Base-by-base conservation (phyloP, 2,329 filamentous ascomycete species). In the Penicillium sp. region DNA sequence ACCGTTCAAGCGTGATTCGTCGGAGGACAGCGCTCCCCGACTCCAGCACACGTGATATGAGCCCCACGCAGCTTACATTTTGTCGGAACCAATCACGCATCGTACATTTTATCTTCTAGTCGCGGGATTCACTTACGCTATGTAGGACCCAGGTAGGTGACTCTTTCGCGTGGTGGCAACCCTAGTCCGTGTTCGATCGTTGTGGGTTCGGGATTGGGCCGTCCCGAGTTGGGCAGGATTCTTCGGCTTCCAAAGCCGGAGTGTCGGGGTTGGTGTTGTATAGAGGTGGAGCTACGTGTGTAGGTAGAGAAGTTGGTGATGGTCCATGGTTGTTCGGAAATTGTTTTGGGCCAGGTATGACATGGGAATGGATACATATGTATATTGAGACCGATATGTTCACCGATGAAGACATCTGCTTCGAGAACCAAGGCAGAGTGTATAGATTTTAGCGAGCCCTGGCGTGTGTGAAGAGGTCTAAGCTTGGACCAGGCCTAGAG, bases 11-110 rank as follows among this genome's bases (percentile, higher is more conserved):
- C 32, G 23, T 51, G 48, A 55, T 55, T 55, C 51, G 53, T 40
- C 53, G 53, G 53, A 55, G 53, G 53, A 55, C 53, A 53, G 53
- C 46, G 53, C 53, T 55, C 53, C 53, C 34, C 36, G 36, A 44
- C 40, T 43, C 22, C 35, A 38, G 34, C 47, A n/a, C 53, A 54
- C 50, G 53, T 55, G 53, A 51, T 40, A 28, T n/a, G 27, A 23
- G 44, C 42, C 45, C 46, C 46, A 48, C 32, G 39, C 10, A 37
- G 20, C 11, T 6, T 10, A 41, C 28, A 31, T 24, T 22, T 10
- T 9, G 5, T 9, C 20, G 18, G 24, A 29, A 23, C 53, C 50
- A 55, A 55, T 50, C 50, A 51, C 14, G 27, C 23, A 13, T 24
- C 18, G 43, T 48, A 14, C 31, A 36, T 27, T 39, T 5, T 9